phyloP scores from a whole-genome alignment of 2,329 filamentous ascomycete genomes.

The Pyricularia grisea region DNA sequence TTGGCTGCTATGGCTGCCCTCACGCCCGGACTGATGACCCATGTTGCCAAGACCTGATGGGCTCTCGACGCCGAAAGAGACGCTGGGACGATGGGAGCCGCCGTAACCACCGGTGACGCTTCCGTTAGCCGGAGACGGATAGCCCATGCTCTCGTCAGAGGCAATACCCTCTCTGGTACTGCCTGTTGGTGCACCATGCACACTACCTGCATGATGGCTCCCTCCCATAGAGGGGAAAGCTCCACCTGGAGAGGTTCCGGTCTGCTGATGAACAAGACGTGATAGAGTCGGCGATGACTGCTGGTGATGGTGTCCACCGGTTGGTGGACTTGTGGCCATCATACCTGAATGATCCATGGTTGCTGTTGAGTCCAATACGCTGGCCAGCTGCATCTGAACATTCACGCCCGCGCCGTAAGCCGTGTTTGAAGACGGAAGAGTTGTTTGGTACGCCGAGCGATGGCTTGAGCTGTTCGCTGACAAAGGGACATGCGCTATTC shows the following conservation, averaged over 20 bases:
- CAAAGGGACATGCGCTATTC: background rate
- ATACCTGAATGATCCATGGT: background rate
- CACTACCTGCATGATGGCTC: constrained; percentile 4
- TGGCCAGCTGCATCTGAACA: constrained; percentile 11
- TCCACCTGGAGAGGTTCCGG: constrained; percentile 5
- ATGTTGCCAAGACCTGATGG: background rate
- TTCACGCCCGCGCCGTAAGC: background rate
- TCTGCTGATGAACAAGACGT: constrained; percentile 2
- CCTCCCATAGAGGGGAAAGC: background rate
- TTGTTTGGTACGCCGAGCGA: background rate
- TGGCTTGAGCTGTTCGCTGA: background rate
- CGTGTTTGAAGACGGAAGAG: constrained; percentile 7
- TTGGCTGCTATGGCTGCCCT: background rate
- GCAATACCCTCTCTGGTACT: constrained; percentile 9
- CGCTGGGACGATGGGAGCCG: background rate
- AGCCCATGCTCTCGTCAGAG: constrained; percentile 19
- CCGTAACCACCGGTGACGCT: background rate
- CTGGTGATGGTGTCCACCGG: background rate
- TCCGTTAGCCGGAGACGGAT: constrained; percentile 17
- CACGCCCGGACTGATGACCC: background rate
- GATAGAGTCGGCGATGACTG: background rate
- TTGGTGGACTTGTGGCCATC: background rate
- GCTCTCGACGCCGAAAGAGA: constrained; percentile 6
- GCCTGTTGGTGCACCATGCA: background rate
- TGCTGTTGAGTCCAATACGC: constrained; percentile 9